These are phyloP conservation scores for Skeletonema marinoi DNA, from an alignment of 108 stramenopile species.

Conservation along the genomic window DNA sequence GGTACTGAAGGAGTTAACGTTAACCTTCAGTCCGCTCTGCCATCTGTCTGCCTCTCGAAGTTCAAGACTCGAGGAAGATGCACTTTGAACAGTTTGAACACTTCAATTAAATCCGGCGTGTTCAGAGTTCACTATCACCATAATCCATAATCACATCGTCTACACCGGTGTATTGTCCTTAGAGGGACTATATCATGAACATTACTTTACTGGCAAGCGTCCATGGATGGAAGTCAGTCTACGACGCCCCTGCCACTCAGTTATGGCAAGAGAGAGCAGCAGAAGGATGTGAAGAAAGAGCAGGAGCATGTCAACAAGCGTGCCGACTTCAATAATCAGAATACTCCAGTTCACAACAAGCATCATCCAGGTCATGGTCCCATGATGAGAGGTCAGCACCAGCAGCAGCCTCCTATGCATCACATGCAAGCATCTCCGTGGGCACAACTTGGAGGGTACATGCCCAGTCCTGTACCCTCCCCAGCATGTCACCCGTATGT, in stretches of 20 bases:
- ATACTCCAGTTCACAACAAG: not conserved
- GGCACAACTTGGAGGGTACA: conserved; percentile 13
- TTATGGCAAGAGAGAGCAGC: conserved; percentile 34
- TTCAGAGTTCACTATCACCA: too few species aligned
- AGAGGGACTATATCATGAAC: too few species aligned
- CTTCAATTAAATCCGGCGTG: too few species aligned
- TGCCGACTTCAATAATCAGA: not conserved
- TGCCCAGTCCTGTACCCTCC: conserved; percentile 50
- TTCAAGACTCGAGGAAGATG: too few species aligned
- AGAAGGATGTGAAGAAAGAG: not conserved
- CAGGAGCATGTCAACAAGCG: not conserved
- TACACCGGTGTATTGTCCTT: too few species aligned
- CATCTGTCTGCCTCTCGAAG: too few species aligned
- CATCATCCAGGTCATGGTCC: not conserved
- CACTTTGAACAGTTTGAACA: too few species aligned
- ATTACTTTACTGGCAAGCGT: too few species aligned
- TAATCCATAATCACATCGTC: too few species aligned
- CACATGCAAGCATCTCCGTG: conserved; percentile 19
- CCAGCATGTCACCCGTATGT: conserved; percentile 26
- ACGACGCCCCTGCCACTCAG: conserved; percentile 74
- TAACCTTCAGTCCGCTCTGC: too few species aligned
- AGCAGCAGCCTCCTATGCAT: conserved; percentile 5
- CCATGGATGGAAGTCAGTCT: conserved; percentile 52
- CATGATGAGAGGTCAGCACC: not conserved
- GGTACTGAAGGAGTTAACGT: too few species aligned